Evolutionary conservation across 2,329 filamentous ascomycete genomes (phyloP).

Genomic region (Nigrograna mackinnonii): DNA sequence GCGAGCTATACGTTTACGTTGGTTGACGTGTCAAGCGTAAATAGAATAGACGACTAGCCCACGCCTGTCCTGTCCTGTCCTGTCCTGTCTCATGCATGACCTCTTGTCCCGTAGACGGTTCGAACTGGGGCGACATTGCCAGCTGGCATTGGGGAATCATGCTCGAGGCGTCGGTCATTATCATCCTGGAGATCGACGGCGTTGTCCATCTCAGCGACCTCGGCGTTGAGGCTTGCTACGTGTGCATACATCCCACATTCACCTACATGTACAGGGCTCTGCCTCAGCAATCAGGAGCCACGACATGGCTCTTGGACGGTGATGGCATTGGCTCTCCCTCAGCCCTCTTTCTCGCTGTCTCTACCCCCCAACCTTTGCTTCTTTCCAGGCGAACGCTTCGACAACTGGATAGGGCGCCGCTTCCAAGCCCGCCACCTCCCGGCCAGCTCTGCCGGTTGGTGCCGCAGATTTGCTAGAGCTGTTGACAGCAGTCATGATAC

Average conservation of each 20-base stretch:
- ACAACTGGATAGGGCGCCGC: slow-evolving; percentile 3
- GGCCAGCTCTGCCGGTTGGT: slow-evolving; percentile 11
- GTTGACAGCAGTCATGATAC: background rate
- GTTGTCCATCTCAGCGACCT: slow-evolving; percentile 8
- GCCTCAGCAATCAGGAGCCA: slow-evolving; percentile 1
- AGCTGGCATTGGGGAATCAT: slow-evolving; percentile 34
- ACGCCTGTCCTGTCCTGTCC: slow-evolving; percentile 31
- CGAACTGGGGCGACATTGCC: slow-evolving; percentile 36
- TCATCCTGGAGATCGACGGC: slow-evolving; percentile 11
- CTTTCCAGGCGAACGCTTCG: slow-evolving; percentile 2
- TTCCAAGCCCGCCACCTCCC: slow-evolving; percentile 21
- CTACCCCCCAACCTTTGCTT: too few species aligned
- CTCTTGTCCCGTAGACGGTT: slow-evolving; percentile 27
- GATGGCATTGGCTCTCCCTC: too few species aligned
- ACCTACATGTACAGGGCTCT: too few species aligned
- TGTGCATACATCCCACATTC: too few species aligned
- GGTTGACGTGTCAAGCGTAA: slow-evolving; percentile 39
- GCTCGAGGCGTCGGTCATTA: background rate
- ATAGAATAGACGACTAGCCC: slow-evolving; percentile 33
- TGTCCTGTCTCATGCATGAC: too few species aligned
- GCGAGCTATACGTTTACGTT: slow-evolving; percentile 38
- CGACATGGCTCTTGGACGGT: too few species aligned
- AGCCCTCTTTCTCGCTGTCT: too few species aligned
- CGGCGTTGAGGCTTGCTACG: too few species aligned
- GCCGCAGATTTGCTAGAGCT: slow-evolving; percentile 5